Percentiles rank a stretch among this genome's conserved stretches.
Conservation (phyloP, 768 basidiomycete genomes). For the Amanita polypyramis region DNA sequence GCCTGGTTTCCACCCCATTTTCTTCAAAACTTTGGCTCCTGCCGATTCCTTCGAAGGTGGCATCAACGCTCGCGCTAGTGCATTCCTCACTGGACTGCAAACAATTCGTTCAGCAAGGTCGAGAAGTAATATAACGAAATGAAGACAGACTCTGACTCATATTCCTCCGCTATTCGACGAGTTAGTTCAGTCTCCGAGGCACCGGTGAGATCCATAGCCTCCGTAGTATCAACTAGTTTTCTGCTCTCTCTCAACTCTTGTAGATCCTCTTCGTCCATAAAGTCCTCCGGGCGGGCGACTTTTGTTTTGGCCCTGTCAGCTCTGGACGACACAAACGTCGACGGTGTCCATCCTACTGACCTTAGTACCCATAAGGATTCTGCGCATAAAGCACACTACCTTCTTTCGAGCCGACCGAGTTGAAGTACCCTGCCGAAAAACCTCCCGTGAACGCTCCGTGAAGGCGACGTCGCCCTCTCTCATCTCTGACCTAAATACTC, state of each 20-base stretch:
- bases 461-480: constrained; percentile 84
- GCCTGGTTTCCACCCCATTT: constrained; percentile 92
- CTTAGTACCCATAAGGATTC: not conserved
- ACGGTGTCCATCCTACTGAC: constrained; percentile 83
- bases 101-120: constrained; percentile 1
- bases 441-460: constrained; percentile 99
- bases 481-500: constrained; percentile 91
- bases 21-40: constrained; percentile 79
- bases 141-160: constrained; percentile 44
- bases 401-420: constrained; percentile 93
- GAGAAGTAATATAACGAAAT: not conserved
- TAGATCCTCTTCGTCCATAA: constrained; percentile 98
- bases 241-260: constrained; percentile 69
- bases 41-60: constrained; percentile 71
- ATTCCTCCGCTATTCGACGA: constrained; percentile 25
- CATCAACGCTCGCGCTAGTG: constrained; percentile 56
- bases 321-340: constrained; percentile 88
- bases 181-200: constrained; percentile 38
- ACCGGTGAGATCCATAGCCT: constrained; percentile 64
- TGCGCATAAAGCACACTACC: constrained; percentile 35
- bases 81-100: constrained; percentile 48
- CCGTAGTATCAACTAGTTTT: constrained; percentile 68
- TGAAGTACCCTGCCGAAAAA: constrained; percentile 96
- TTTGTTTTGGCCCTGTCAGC: constrained; percentile 58
- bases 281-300: constrained; percentile 71